A percentile compares a stretch with the other conserved stretches of the same genome.
phyloP scores from a whole-genome alignment of 768 basidiomycete genomes.

The Leccinum subtestaceum region DNA sequence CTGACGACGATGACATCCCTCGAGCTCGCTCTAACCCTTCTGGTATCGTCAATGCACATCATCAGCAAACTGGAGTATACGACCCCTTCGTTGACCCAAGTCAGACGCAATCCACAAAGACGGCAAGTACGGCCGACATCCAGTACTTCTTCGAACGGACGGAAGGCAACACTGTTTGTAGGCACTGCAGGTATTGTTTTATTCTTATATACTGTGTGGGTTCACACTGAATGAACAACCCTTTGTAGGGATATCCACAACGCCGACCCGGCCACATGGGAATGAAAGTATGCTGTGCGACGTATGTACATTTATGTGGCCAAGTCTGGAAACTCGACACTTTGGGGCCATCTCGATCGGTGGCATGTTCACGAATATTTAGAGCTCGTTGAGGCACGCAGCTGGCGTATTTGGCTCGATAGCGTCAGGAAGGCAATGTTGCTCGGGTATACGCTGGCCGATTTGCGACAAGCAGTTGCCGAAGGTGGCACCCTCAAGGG shows the following conservation, averaged over 20 bases:
- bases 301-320: background rate
- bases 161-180: background rate
- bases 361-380: background rate
- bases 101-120: background rate
- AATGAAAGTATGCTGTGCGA: background rate
- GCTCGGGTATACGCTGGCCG: background rate
- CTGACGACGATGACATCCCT: too few relatives aligned
- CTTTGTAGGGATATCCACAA: background rate
- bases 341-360: background rate
- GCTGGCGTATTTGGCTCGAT: background rate
- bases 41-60: too few relatives aligned
- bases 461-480: background rate
- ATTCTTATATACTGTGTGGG: too few relatives aligned
- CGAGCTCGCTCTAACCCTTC: too few relatives aligned
- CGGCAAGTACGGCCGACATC: background rate
- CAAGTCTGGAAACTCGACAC: background rate
- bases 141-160: background rate
- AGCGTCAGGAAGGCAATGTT: background rate
- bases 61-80: background rate
- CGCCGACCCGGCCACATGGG: background rate
- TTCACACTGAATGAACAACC: too few relatives aligned
- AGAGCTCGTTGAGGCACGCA: background rate
- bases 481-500: background rate
- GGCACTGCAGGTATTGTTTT: background rate
- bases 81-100: background rate